Percentiles rank a stretch among this genome's conserved stretches.
phyloP scores from a whole-genome alignment of 208 protist genomes.

The Blastocrithidia nonstop region DNA sequence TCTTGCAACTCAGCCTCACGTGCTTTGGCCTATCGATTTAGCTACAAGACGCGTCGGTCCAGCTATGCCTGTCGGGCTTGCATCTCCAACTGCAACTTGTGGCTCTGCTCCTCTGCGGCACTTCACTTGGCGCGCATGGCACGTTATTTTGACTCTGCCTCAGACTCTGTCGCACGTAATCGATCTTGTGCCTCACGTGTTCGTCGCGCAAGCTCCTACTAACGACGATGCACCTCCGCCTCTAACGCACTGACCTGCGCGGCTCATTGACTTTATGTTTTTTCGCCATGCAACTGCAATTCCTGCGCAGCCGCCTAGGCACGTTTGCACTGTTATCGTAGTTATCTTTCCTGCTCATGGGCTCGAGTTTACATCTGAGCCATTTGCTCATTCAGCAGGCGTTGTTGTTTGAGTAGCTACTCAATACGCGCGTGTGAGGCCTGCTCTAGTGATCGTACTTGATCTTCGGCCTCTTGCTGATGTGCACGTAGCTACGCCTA shows the following conservation, averaged over 20 bases:
- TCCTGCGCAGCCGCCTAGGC: slow-evolving; percentile 25
- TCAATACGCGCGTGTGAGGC: slow-evolving; percentile 24
- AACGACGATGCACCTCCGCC: slow-evolving; percentile 13
- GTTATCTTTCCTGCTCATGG: slow-evolving; percentile 21
- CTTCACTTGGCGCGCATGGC: slow-evolving; percentile 29
- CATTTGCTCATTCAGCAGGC: slow-evolving; percentile 26
- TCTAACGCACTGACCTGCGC: slow-evolving; percentile 25
- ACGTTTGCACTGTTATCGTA: slow-evolving; percentile 11
- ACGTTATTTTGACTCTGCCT: slow-evolving; percentile 15
- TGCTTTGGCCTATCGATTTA: slow-evolving; percentile 15
- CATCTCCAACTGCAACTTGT: slow-evolving; percentile 20
- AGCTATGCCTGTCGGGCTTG: slow-evolving; percentile 41
- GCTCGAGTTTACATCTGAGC: slow-evolving; percentile 21
- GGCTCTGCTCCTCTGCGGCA: slow-evolving; percentile 26
- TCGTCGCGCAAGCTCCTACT: slow-evolving; percentile 22
- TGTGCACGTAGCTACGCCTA: slow-evolving; percentile 19
- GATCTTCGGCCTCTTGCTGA: slow-evolving; percentile 32
- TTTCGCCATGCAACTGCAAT: slow-evolving; percentile 13
- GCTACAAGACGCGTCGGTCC: slow-evolving; percentile 27
- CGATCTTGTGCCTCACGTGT: slow-evolving; percentile 20
- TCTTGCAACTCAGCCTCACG: too few relatives aligned
- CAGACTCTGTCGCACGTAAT: slow-evolving; percentile 20
- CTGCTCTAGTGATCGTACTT: slow-evolving; percentile 21
- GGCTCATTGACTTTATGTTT: slow-evolving; percentile 31
- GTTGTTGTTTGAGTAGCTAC: slow-evolving; percentile 30